These are phyloP conservation scores for Coelastrella sp. DNA, from an alignment of 139 green algal genomes.

Conservation along the genomic window DNA sequence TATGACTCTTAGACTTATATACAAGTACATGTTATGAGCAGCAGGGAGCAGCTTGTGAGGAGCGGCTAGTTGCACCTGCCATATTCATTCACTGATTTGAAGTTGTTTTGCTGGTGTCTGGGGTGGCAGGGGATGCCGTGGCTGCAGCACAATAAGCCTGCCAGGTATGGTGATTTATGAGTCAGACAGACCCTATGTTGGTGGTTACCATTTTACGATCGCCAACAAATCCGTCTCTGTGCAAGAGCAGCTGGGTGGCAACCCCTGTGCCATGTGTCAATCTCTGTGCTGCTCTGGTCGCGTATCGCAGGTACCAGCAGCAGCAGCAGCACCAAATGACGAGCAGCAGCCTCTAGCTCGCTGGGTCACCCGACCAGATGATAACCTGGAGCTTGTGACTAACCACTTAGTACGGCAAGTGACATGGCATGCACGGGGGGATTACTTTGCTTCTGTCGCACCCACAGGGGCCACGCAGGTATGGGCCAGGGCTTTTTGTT, in stretches of 20 bases:
- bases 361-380: slow-evolving; percentile 24
- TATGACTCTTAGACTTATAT: no score
- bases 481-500: background rate
- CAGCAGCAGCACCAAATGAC: background rate
- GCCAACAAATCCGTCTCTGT: no score
- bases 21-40: background rate
- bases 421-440: slow-evolving; percentile 91
- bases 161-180: background rate
- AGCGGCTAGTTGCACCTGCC: background rate
- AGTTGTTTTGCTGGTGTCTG: slow-evolving; percentile 76
- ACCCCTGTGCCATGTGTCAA: no score
- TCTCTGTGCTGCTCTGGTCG: no score
- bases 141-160: slow-evolving; percentile 40
- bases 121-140: slow-evolving; percentile 50
- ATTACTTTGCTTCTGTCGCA: slow-evolving; percentile 93
- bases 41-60: slow-evolving; percentile 58
- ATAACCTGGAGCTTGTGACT: slow-evolving; percentile 59
- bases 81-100: no score
- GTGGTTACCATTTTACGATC: no score
- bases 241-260: no score
- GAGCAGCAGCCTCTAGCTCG: slow-evolving; percentile 26
- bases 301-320: background rate
- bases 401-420: slow-evolving; percentile 67
- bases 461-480: slow-evolving; percentile 87
- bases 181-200: no score